Evolutionary conservation across 2,329 filamentous ascomycete species (phyloP).

Genomic region (Tolypocladium ophioglossoides): DNA sequence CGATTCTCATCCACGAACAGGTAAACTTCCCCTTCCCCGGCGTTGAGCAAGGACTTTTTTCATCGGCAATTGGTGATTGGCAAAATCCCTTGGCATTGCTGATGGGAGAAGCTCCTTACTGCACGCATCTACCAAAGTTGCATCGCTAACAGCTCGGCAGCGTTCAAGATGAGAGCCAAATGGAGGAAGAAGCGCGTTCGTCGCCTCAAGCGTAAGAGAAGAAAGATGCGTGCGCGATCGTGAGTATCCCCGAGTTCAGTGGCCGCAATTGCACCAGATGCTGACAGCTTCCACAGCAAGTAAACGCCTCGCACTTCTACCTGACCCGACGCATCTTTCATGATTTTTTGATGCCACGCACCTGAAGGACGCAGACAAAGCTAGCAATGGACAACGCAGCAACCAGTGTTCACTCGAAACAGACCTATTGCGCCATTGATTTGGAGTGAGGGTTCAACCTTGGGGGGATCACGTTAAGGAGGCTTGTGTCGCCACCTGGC

Average conservation of each 20-base stretch:
- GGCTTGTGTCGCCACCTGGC: slow-evolving; percentile 4
- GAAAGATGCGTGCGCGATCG: slow-evolving; percentile 98
- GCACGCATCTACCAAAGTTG: too few species aligned
- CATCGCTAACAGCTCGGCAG: slow-evolving; percentile 8
- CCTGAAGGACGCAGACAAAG: slow-evolving; percentile 14
- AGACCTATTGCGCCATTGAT: neutral
- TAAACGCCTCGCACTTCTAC: slow-evolving; percentile 54
- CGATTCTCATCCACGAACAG: slow-evolving; percentile 35
- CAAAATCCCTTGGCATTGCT: neutral
- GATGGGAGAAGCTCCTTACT: neutral
- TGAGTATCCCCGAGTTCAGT: slow-evolving; percentile 41
- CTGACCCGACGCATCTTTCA: slow-evolving; percentile 39
- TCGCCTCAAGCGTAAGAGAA: slow-evolving; percentile 99
- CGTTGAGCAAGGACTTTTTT: neutral
- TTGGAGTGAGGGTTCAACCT: neutral
- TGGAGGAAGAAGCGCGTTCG: slow-evolving; percentile 99
- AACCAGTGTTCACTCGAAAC: slow-evolving; percentile 1
- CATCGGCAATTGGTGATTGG: neutral
- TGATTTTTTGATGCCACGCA: slow-evolving; percentile 25
- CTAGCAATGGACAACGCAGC: slow-evolving; percentile 7
- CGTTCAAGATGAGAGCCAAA: slow-evolving; percentile 78
- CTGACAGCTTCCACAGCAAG: slow-evolving; percentile 42
- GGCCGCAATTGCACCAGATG: slow-evolving; percentile 4
- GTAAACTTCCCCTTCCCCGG: slow-evolving; percentile 15
- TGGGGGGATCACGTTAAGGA: slow-evolving; percentile 13